Percentiles rank a stretch among this genome's conserved stretches.
phyloP scores from a whole-genome alignment of 208 protist genomes.

The Leishmania martiniquensis region DNA sequence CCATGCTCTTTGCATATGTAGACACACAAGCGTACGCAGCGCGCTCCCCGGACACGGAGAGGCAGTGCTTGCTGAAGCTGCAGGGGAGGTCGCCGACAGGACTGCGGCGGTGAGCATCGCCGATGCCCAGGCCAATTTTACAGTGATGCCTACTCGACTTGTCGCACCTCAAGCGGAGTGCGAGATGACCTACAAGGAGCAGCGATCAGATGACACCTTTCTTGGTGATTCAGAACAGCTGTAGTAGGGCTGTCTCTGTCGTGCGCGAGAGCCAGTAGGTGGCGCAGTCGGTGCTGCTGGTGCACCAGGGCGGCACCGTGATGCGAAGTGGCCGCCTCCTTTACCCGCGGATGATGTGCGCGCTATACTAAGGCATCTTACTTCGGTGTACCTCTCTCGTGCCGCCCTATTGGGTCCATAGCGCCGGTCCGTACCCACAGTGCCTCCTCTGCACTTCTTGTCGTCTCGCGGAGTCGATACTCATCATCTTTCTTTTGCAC shows the following conservation, averaged over 20 bases:
- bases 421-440: no score
- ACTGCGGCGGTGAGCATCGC: neutral
- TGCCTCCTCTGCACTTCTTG: no score
- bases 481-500: neutral
- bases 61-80: neutral
- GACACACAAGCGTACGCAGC: neutral
- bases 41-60: neutral
- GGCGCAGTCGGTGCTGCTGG: neutral
- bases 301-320: neutral
- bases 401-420: no score
- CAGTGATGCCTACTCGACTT: neutral
- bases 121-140: neutral
- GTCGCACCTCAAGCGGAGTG: neutral
- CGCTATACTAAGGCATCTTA: neutral
- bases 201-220: neutral
- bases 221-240: neutral
- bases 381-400: neutral
- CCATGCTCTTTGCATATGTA: neutral
- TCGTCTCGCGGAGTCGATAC: neutral
- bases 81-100: neutral
- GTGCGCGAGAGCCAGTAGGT: neutral
- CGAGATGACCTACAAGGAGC: neutral
- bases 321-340: neutral
- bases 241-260: neutral
- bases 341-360: neutral